These are phyloP conservation scores for Quercus glauca DNA, from an alignment of 306 rosid genomes.

Conservation along the genomic window DNA sequence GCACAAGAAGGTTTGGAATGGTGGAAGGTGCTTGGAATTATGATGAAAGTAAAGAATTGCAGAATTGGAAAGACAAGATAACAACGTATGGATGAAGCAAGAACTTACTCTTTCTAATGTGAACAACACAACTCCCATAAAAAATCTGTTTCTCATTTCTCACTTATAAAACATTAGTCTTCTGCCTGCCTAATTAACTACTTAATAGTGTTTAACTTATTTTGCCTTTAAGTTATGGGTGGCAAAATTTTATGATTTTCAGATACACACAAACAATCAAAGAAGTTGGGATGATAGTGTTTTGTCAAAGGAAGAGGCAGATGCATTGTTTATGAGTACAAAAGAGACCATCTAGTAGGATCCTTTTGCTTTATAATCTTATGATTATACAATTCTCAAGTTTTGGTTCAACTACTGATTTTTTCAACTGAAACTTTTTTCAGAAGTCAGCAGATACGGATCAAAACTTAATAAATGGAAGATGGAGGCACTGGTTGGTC, in stretches of 20 bases:
- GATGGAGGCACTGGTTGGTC: slow-evolving; percentile 77
- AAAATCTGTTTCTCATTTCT: background rate
- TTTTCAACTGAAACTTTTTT: background rate
- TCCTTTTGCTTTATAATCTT: background rate
- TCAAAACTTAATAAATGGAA: slow-evolving; percentile 61
- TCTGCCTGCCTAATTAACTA: background rate
- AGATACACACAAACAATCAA: slow-evolving; percentile 66
- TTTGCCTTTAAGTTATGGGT: background rate
- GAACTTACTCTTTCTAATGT: background rate
- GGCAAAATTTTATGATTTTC: slow-evolving; percentile 14
- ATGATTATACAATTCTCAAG: background rate
- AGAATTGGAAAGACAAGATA: slow-evolving; percentile 51
- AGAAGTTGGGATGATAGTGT: slow-evolving; percentile 76
- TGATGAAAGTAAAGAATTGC: slow-evolving; percentile 40
- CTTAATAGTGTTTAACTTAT: background rate
- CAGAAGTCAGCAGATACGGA: slow-evolving; percentile 91
- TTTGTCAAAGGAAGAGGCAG: slow-evolving; percentile 61
- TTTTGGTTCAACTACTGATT: slow-evolving; percentile 12
- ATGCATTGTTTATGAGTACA: slow-evolving; percentile 49
- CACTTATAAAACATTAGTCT: background rate
- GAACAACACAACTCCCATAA: background rate
- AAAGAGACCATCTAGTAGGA: slow-evolving; percentile 76
- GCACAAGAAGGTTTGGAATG: slow-evolving; percentile 59
- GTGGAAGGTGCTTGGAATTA: slow-evolving; percentile 40
- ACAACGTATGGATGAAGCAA: slow-evolving; percentile 38